A percentile compares a stretch with the other conserved stretches of the same genome.
phyloP scores from a whole-genome alignment of 2,329 filamentous ascomycete species.

The Aspergillus fumigatus region DNA sequence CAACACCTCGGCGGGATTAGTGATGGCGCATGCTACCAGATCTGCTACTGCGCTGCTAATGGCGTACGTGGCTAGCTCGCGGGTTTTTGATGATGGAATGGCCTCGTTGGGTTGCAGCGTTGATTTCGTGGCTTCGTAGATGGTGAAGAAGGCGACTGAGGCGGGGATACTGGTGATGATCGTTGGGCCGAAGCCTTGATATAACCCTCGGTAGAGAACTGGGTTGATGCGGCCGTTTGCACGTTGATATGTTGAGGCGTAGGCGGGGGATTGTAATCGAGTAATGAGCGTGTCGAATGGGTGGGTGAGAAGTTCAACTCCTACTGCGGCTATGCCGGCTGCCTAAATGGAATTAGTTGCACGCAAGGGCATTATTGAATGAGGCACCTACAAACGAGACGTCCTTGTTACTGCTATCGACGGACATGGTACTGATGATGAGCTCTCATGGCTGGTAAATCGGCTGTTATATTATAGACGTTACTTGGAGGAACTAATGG shows the following conservation, averaged over 20 bases:
- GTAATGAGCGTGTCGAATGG: not conserved
- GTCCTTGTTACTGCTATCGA: not conserved
- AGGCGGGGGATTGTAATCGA: not conserved
- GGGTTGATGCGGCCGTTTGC: not conserved
- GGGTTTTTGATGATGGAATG: not conserved
- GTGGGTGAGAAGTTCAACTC: not conserved
- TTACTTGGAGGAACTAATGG: too few relatives aligned
- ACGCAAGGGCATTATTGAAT: too few relatives aligned
- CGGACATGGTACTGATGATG: not conserved
- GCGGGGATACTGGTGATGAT: not conserved
- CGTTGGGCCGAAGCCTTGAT: not conserved
- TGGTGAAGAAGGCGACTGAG: not conserved
- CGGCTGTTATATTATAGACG: too few relatives aligned
- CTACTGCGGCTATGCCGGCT: not conserved
- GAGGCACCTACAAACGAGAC: not conserved
- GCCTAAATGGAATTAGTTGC: not conserved
- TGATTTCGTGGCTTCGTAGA: not conserved
- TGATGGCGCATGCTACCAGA: not conserved
- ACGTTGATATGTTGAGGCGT: not conserved
- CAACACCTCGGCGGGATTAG: not conserved
- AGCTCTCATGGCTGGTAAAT: too few relatives aligned
- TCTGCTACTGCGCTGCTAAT: not conserved
- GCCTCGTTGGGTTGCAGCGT: not conserved
- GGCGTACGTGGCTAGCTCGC: not conserved
- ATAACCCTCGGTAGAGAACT: not conserved